phyloP scores from a whole-genome alignment of 495 filamentous ascomycete species.

The Wilcoxina mikolae region DNA sequence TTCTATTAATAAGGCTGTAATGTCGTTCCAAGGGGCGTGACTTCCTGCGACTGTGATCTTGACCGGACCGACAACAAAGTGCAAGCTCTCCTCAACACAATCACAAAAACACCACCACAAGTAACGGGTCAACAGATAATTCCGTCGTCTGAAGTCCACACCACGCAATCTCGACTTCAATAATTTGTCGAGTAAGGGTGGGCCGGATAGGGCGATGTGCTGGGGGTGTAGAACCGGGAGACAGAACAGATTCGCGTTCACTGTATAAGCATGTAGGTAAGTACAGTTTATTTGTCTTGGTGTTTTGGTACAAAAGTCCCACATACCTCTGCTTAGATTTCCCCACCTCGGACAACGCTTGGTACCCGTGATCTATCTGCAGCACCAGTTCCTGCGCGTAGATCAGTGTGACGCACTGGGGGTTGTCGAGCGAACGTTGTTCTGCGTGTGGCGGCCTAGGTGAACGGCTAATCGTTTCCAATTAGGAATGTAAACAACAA shows the following conservation, averaged over 20 bases:
- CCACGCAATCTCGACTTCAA: not conserved
- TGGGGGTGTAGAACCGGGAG: not conserved
- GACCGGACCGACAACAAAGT: not conserved
- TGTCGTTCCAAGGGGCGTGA: not conserved
- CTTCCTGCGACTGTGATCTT: not conserved
- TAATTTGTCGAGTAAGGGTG: not conserved
- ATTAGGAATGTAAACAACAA: conserved; percentile 13
- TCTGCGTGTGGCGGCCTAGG: conserved; percentile 10
- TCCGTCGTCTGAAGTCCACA: not conserved
- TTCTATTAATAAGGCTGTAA: conserved; percentile 1
- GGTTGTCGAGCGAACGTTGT: conserved; percentile 7
- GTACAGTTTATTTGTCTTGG: not conserved
- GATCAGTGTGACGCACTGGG: conserved; percentile 27
- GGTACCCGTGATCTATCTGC: conserved; percentile 28
- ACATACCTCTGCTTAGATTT: conserved; percentile 13
- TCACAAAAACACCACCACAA: not conserved
- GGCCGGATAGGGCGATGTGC: not conserved
- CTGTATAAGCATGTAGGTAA: not conserved
- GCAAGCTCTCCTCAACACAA: not conserved
- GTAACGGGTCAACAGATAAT: not conserved
- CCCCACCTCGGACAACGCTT: conserved; percentile 22
- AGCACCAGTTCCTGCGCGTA: conserved; percentile 27
- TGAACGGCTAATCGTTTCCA: conserved; percentile 23
- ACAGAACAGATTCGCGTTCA: not conserved
- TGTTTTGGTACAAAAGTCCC: not conserved